Conservation (phyloP, 345 rosid species). For the Hibiscus mutabilis region DNA sequence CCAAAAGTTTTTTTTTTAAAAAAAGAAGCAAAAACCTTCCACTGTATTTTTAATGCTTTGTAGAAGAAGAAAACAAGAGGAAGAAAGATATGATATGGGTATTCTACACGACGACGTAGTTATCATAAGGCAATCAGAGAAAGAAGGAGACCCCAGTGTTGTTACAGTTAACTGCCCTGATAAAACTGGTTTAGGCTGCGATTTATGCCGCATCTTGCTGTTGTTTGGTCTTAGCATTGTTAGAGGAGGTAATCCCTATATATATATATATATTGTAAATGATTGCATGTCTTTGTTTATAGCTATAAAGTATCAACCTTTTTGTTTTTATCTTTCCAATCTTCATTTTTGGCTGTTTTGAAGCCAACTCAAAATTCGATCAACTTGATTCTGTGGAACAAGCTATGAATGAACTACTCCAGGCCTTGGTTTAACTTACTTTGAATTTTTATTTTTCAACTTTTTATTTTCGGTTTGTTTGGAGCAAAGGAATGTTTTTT, state of each 20-base stretch:
- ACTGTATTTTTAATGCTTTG: background rate
- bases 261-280: no score
- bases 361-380: no score
- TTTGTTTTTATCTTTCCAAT: no score
- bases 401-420: no score
- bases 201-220: conserved; percentile 85
- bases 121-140: conserved; percentile 60
- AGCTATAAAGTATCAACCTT: no score
- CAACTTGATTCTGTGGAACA: no score
- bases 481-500: no score
- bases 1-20: no score
- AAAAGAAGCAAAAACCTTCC: background rate
- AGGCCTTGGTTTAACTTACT: no score
- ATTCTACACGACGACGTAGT: conserved; percentile 76
- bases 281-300: background rate
- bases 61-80: background rate
- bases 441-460: no score
- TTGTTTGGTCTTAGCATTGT: conserved; percentile 83
- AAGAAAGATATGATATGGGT: conserved; percentile 55
- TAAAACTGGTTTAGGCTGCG: conserved; percentile 93
- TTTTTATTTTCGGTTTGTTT: no score
- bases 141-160: conserved; percentile 64
- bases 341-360: no score
- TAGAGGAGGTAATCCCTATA: conserved; percentile 56
- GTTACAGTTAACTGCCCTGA: conserved; percentile 91